phyloP scores from a whole-genome alignment of 129 eudicot genomes.

The Apium graveolens region DNA sequence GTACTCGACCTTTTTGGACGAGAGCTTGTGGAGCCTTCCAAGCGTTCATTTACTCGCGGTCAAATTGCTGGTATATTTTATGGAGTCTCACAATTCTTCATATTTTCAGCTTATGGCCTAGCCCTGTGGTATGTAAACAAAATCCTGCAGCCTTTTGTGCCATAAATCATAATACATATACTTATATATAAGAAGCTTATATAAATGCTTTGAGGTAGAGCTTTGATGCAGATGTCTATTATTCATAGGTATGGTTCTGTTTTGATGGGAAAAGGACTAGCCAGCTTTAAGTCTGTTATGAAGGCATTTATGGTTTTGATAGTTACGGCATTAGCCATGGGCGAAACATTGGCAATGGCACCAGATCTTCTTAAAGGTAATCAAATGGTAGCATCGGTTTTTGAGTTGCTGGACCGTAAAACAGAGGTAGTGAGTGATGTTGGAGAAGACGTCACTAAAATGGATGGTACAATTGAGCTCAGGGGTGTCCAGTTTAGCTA shows the following conservation, averaged over 20 bases:
- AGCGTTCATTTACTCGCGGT: slow-evolving; percentile 78
- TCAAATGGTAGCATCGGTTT: slow-evolving; percentile 96
- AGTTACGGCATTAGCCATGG: slow-evolving; percentile 96
- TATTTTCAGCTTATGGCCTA: slow-evolving; percentile 88
- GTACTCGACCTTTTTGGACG: slow-evolving; percentile 75
- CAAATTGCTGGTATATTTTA: slow-evolving; percentile 88
- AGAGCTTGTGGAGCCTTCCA: slow-evolving; percentile 82
- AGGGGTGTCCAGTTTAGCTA: slow-evolving; percentile 78
- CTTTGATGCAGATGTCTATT: not conserved
- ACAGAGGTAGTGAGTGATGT: slow-evolving; percentile 65
- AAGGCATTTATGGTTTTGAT: slow-evolving; percentile 95
- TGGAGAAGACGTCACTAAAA: slow-evolving; percentile 73
- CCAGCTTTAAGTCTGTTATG: slow-evolving; percentile 89
- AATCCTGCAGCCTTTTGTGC: not conserved
- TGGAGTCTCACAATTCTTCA: slow-evolving; percentile 91
- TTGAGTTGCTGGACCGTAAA: slow-evolving; percentile 81
- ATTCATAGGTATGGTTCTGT: slow-evolving; percentile 69
- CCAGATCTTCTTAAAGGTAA: slow-evolving; percentile 92
- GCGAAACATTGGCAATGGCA: slow-evolving; percentile 96
- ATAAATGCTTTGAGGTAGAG: not conserved
- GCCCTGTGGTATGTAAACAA: slow-evolving; percentile 71
- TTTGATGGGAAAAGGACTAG: slow-evolving; percentile 72
- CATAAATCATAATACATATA: not conserved
- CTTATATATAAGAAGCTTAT: not conserved
- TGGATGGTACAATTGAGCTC: slow-evolving; percentile 82